phyloP scores from a whole-genome alignment of 352 stramenopile species.

The Globisporangium okanoganense region DNA sequence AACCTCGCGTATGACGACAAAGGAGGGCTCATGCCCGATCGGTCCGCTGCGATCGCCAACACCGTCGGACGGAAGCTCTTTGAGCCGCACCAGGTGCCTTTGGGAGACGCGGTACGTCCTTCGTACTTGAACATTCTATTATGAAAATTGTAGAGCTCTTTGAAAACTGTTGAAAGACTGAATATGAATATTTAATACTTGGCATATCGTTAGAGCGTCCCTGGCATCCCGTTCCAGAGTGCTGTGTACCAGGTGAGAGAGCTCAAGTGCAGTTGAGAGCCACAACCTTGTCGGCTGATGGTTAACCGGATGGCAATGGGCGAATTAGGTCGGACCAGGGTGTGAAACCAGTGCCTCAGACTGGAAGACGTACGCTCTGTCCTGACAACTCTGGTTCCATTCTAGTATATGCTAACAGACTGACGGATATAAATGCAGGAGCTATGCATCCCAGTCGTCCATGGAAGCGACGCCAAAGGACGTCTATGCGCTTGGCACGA shows the following conservation, averaged over 20 bases:
- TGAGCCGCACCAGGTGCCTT: constrained; percentile 39
- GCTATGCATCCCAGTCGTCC: constrained; percentile 53
- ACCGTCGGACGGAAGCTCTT: constrained; percentile 50
- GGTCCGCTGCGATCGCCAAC: constrained; percentile 13
- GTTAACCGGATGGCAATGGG: not conserved
- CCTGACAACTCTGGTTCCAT: not conserved
- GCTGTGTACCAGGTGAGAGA: constrained; percentile 53
- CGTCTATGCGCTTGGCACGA: constrained; percentile 17
- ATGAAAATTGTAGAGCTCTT: not conserved
- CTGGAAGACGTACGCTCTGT: constrained; percentile 65
- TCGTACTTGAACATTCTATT: not conserved
- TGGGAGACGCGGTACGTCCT: constrained; percentile 21
- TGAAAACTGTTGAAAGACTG: not conserved
- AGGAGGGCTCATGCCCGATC: constrained; percentile 53
- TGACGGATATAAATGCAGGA: too few species aligned
- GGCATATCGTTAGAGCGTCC: constrained; percentile 25
- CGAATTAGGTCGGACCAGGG: constrained; percentile 42
- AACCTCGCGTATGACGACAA: constrained; percentile 49
- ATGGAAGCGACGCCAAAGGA: constrained; percentile 33
- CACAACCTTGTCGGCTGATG: not conserved
- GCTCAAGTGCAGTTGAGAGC: not conserved
- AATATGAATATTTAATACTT: not conserved
- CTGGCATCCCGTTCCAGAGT: constrained; percentile 58
- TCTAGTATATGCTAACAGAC: too few species aligned
- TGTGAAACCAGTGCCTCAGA: constrained; percentile 33